phyloP scores from a whole-genome alignment of 139 green algal species.

The Volvox africanus region DNA sequence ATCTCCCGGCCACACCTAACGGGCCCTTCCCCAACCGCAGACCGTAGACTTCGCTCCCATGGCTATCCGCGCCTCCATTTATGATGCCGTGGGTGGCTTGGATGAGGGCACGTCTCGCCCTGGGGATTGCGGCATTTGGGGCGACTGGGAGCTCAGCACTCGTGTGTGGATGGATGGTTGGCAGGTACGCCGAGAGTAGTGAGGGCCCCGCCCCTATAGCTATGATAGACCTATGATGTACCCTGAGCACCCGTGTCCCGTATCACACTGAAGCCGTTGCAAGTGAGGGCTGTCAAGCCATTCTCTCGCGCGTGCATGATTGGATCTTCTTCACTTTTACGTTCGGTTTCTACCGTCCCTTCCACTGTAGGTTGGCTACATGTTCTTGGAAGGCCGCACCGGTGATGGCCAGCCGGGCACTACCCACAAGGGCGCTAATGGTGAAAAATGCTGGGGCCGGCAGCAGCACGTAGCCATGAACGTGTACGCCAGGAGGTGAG shows the following conservation, averaged over 20 bases:
- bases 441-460: constrained; percentile 32
- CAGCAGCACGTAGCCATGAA: constrained; percentile 5
- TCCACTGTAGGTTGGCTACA: constrained; percentile 13
- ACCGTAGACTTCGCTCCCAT: constrained; percentile 40
- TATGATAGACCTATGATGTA: no score
- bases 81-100: constrained; percentile 8
- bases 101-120: neutral
- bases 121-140: constrained; percentile 40
- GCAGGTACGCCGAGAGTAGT: neutral
- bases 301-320: no score
- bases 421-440: neutral
- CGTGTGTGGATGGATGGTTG: constrained; percentile 37
- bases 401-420: constrained; percentile 17
- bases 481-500: neutral
- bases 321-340: neutral
- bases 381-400: neutral
- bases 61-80: constrained; percentile 22
- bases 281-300: neutral
- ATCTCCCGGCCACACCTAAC: no score
- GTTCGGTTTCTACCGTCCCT: neutral
- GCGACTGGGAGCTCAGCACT: constrained; percentile 40
- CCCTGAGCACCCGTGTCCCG: no score
- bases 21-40: neutral
- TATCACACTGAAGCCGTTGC: neutral
- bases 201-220: neutral